Base-by-base conservation (phyloP, 345 rosid species). In the Hibiscus syriacus region DNA sequence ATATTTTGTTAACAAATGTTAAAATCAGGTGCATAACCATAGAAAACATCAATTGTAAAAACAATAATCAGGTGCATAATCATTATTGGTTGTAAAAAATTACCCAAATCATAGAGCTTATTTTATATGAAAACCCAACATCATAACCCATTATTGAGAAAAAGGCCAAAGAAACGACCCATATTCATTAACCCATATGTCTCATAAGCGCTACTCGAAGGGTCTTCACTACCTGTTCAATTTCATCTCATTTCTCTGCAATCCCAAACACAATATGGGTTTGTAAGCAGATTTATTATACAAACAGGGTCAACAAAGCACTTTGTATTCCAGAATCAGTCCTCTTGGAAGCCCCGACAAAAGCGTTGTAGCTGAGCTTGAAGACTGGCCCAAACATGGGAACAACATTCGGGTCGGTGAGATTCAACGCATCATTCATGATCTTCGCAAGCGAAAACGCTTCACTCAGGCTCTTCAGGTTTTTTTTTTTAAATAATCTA, bases 401-500 rank as follows among this genome's bases (percentile, higher is more conserved):
- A 81, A 83, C 64, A 85, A 70, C 34, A 79, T 90, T 59, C 79
- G 85, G n/a, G 78, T 92, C 57, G 90, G 80, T 0, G 98, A 90
- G 86, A 85, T 92, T 72, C 85, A 88, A 67, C 96, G 93, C 52
- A 84, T 92, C 45, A 74, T 92, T 63, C 91, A 76, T n/a, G 97
- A 92, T 53, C 84, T 90, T 61, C 96, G 97, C 56, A 75, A 79
- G 78, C 84, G 96, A 56, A 86, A 82, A 67, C 90, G 98, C 49
- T 92, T 79, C 81, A 50, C 76, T 70, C 98, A 92, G 53, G 93
- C 98, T 29, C 90, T 92, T 22, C 85, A 92, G 97, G 94, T 88
- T 55, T 55, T 80, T 52, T 81, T 36, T 36, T 36, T 2, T 36
- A 36, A 36, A 36, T 7, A 36, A 7, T 36, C 11, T 6, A 6